phyloP scores from a whole-genome alignment of 495 filamentous ascomycete genomes.

The Tuber magnatum region DNA sequence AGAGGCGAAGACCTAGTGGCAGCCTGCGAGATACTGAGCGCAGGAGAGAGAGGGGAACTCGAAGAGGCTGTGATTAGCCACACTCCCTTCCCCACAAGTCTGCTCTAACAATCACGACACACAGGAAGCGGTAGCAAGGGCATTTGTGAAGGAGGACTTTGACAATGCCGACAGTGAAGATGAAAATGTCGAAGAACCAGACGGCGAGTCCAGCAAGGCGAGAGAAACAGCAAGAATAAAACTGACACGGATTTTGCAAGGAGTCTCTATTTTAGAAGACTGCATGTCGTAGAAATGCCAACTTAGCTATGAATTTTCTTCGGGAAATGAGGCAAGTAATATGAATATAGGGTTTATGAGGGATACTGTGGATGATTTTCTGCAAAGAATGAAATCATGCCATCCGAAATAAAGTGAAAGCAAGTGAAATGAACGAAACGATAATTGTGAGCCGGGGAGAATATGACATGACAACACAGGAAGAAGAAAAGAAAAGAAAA shows the following conservation, averaged over 20 bases:
- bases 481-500: not conserved
- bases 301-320: not conserved
- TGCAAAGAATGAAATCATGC: not conserved
- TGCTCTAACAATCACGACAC: conserved; percentile 4
- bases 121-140: conserved; percentile 25
- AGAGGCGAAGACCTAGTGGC: conserved; percentile 69
- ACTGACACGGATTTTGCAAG: conserved; percentile 24
- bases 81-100: not conserved
- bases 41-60: conserved; percentile 54
- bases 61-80: conserved; percentile 50
- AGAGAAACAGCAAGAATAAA: conserved; percentile 22
- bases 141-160: conserved; percentile 31
- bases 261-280: conserved; percentile 24
- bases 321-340: not conserved
- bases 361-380: not conserved
- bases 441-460: not conserved
- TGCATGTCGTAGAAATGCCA: conserved; percentile 7
- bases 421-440: not conserved
- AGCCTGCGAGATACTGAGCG: conserved; percentile 58
- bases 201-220: not conserved
- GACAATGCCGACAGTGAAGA: conserved; percentile 21
- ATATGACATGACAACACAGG: not conserved
- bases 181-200: conserved; percentile 6
- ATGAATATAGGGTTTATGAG: not conserved
- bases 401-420: not conserved